Evolutionary conservation across 495 filamentous ascomycete species (phyloP).

Genomic region (Hypoxylon rickii): DNA sequence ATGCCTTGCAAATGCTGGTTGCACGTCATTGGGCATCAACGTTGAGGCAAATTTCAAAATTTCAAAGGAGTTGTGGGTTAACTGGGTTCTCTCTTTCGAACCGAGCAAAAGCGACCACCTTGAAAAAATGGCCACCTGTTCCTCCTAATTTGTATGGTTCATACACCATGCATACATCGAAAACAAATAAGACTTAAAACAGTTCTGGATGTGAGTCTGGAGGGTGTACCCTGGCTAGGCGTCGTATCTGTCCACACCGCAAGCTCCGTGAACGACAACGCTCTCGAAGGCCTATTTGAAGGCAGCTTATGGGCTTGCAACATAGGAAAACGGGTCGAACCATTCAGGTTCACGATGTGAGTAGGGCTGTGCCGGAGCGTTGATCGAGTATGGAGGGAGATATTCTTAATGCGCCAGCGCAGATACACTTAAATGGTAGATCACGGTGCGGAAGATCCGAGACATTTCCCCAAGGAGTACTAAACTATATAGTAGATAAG

Average conservation of each 20-base stretch:
- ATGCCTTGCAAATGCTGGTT: constrained; percentile 10
- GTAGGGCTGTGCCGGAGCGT: constrained; percentile 1
- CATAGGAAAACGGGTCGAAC: background rate
- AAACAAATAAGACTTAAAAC: background rate
- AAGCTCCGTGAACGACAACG: background rate
- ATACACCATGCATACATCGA: constrained; percentile 3
- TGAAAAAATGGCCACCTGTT: background rate
- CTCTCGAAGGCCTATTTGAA: constrained; percentile 1
- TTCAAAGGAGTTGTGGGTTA: constrained; percentile 5
- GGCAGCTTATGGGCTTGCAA: constrained; percentile 3
- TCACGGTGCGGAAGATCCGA: constrained; percentile 27
- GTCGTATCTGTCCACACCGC: constrained; percentile 22
- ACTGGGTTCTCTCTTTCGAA: background rate
- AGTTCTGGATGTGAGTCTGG: constrained; percentile 5
- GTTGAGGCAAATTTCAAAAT: constrained; percentile 13
- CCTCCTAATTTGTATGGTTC: no score
- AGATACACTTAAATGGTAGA: constrained; percentile 12
- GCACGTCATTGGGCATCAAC: constrained; percentile 24
- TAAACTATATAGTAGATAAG: no score
- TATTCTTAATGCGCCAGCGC: constrained; percentile 1
- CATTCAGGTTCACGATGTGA: constrained; percentile 5
- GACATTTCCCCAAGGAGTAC: constrained; percentile 15
- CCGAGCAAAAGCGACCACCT: constrained; percentile 12
- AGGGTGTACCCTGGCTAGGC: no score
- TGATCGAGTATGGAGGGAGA: constrained; percentile 1